Base-by-base conservation (phyloP, 179 eudicot genomes). In the Silene vulgaris region DNA sequence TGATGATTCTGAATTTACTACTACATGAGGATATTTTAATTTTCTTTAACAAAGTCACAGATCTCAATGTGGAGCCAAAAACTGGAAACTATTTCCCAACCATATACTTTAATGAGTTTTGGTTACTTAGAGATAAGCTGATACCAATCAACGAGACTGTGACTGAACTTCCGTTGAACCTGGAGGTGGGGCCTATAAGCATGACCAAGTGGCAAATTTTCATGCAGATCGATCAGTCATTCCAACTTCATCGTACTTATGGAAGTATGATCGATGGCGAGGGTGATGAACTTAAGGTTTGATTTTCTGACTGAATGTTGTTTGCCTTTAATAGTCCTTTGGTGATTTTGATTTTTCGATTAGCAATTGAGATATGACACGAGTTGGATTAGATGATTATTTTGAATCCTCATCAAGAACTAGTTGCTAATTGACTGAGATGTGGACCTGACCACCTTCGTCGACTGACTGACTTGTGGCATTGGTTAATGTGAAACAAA, bases 181-280 rank as follows among this genome's bases (percentile, higher is more conserved):
- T 96, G 63, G 99, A 96, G 80, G 93, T 96, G 83, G 91, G 84
- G 57, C 99, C 94, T 74, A 88, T 96, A 77, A 96, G 98, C 92
- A 91, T 91, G 99, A 96, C 97, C 69, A 96, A 93, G 85, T 96
- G 99, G 99, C 99, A 96, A 73, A 67, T 96, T 68, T 96, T 88
- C 82, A 75, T 87, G 83, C 99, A 96, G 89, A 91, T 96, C 79
- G 99, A 96, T 56, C 97, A 96, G 69, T 96, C 99, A 61, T 96
- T 96, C 81, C 97, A 96, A 84, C 83, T 96, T 77, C 99, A 96
- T 43, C 95, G 93, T 82, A 87, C 79, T 77, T 96, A 96, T 80
- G 99, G 99, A 81, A 96, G 99, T 86, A 96, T 96, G 99, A 81
- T 93, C 76, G 99, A 96, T 63, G 99, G 99, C 48, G 99, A 96